These are phyloP conservation scores for Sphaerulina musiva DNA, from an alignment of 2,329 filamentous ascomycete genomes.

Conservation along the genomic window DNA sequence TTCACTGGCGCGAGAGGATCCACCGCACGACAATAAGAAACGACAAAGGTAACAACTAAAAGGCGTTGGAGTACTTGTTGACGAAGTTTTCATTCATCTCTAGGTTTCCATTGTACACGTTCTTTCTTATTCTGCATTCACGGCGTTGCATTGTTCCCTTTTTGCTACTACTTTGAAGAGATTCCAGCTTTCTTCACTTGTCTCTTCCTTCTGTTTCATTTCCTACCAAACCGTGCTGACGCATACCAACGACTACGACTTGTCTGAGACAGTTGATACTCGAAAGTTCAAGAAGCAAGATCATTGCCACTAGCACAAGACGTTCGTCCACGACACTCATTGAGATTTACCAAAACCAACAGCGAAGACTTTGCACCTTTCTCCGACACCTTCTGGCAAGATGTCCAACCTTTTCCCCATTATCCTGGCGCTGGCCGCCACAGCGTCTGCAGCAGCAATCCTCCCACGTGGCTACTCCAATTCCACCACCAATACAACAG, in stretches of 20 bases:
- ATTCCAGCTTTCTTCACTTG: background rate
- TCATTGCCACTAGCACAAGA: background rate
- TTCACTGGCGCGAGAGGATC: conserved; percentile 3
- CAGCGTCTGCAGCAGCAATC: conserved; percentile 8
- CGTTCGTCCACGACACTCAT: background rate
- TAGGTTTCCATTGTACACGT: background rate
- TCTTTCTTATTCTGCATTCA: conserved; percentile 1
- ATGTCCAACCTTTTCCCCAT: background rate
- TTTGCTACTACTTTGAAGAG: background rate
- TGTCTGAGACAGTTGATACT: background rate
- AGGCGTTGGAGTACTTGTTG: background rate
- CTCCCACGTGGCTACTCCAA: conserved; percentile 11
- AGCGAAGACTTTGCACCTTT: background rate
- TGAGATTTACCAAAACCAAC: background rate
- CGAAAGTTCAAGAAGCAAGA: background rate
- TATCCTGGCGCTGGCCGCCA: conserved; percentile 9
- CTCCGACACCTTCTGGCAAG: background rate
- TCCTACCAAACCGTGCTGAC: background rate
- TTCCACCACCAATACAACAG: background rate
- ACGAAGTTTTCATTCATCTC: background rate
- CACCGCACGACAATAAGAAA: background rate
- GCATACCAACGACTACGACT: background rate
- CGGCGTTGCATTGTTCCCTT: conserved; percentile 1
- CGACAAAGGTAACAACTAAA: background rate
- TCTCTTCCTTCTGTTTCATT: background rate